phyloP scores from a whole-genome alignment of 441 rosid genomes.

The Aleurites moluccanus region DNA sequence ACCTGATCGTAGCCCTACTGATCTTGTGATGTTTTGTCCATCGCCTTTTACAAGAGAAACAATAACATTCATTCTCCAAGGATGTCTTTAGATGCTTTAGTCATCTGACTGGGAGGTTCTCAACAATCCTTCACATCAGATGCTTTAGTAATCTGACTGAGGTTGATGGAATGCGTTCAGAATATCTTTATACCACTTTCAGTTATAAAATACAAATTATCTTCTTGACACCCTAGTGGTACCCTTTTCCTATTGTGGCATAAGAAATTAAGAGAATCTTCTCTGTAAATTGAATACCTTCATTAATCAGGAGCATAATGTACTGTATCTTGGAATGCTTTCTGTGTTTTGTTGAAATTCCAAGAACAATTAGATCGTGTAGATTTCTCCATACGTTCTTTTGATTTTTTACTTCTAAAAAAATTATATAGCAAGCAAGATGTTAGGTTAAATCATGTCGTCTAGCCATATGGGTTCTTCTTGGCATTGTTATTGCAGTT shows the following conservation, averaged over 20 bases:
- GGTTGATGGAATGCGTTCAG: background rate
- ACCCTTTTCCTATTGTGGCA: background rate
- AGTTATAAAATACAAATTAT: background rate
- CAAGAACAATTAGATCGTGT: no score
- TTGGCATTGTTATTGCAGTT: no score
- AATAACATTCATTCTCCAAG: background rate
- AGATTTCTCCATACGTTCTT: no score
- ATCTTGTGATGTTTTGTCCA: background rate
- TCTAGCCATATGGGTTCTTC: no score
- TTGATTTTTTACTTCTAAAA: no score
- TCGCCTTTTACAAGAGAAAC: background rate
- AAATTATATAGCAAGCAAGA: no score
- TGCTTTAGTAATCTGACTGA: background rate
- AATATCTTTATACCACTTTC: background rate
- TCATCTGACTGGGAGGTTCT: background rate
- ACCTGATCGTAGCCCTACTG: background rate
- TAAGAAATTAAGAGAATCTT: background rate
- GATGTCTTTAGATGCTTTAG: no score
- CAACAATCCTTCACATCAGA: background rate
- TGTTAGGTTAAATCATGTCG: no score
- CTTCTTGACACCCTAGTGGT: background rate
- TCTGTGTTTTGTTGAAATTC: background rate
- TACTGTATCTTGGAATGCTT: background rate
- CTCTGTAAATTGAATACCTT: background rate
- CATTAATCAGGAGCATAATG: background rate